phyloP scores from a whole-genome alignment of 2,329 filamentous ascomycete species.

The Aquanectria penicillioides region DNA sequence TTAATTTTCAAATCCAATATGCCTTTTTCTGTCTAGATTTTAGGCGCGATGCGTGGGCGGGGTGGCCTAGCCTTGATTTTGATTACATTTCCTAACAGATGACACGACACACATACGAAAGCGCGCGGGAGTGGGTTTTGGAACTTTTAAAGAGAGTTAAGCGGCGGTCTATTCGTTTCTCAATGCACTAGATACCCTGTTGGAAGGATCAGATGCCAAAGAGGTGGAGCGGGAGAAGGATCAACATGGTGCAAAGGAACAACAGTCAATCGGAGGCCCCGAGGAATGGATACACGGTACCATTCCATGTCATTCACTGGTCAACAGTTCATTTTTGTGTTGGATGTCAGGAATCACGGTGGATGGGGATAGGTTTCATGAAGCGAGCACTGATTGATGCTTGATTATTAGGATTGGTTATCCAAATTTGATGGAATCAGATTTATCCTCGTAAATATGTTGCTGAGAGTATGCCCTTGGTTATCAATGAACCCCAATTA shows the following conservation, averaged over 20 bases:
- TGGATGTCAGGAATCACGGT: slow-evolving; percentile 4
- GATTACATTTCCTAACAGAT: slow-evolving; percentile 23
- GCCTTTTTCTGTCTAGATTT: slow-evolving; percentile 23
- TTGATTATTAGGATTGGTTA: slow-evolving; percentile 17
- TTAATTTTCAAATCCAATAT: slow-evolving; percentile 11
- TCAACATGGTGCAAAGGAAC: background rate
- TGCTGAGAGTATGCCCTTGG: background rate
- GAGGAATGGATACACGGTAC: background rate
- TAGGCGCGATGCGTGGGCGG: slow-evolving; percentile 19
- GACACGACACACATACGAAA: slow-evolving; percentile 25
- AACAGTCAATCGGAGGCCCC: background rate
- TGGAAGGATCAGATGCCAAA: slow-evolving; percentile 31
- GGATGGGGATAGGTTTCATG: background rate
- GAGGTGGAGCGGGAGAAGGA: background rate
- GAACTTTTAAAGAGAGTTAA: slow-evolving; percentile 28
- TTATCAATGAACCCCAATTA: background rate
- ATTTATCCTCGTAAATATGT: slow-evolving; percentile 3
- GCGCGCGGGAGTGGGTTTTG: slow-evolving; percentile 14
- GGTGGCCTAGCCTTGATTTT: slow-evolving; percentile 15
- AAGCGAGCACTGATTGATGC: background rate
- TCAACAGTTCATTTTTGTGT: slow-evolving; percentile 7
- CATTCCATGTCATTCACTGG: slow-evolving; percentile 20
- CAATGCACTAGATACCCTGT: slow-evolving; percentile 44
- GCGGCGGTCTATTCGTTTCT: slow-evolving; percentile 42
- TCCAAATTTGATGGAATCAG: slow-evolving; percentile 23